Evolutionary conservation across 2,329 filamentous ascomycete species (phyloP).

Genomic region (Lasiodiplodia hormozganensis): DNA sequence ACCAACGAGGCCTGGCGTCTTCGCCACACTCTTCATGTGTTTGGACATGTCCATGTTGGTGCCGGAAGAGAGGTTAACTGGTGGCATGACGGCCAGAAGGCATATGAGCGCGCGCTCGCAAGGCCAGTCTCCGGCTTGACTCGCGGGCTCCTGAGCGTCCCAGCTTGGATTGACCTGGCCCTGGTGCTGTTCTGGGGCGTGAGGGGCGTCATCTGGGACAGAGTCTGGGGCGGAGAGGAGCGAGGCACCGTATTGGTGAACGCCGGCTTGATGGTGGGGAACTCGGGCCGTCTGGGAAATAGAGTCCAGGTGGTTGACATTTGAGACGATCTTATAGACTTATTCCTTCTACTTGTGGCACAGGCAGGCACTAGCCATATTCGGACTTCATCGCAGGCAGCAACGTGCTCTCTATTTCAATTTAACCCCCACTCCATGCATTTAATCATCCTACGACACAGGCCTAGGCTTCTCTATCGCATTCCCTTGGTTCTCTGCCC

Average conservation of each 20-base stretch:
- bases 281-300: constrained; percentile 58
- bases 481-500: too few species aligned
- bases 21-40: constrained; percentile 75
- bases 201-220: constrained; percentile 65
- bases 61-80: constrained; percentile 73
- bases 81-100: constrained; percentile 76
- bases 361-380: too few species aligned
- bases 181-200: constrained; percentile 61
- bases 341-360: background rate
- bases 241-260: constrained; percentile 65
- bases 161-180: constrained; percentile 59
- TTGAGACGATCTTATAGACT: constrained; percentile 31
- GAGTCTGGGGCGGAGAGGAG: constrained; percentile 62
- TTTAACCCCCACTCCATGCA: too few species aligned
- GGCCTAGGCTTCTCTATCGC: too few species aligned
- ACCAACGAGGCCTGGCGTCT: constrained; percentile 77
- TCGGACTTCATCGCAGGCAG: too few species aligned
- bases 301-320: constrained; percentile 50
- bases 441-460: too few species aligned
- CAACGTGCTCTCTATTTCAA: too few species aligned
- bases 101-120: constrained; percentile 71
- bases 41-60: constrained; percentile 83
- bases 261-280: constrained; percentile 62
- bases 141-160: constrained; percentile 45
- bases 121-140: constrained; percentile 46